Evolutionary conservation across 495 filamentous ascomycete species (phyloP), one percentile per base, ranked within the genome.

Genomic region (Glonium stellatum): DNA sequence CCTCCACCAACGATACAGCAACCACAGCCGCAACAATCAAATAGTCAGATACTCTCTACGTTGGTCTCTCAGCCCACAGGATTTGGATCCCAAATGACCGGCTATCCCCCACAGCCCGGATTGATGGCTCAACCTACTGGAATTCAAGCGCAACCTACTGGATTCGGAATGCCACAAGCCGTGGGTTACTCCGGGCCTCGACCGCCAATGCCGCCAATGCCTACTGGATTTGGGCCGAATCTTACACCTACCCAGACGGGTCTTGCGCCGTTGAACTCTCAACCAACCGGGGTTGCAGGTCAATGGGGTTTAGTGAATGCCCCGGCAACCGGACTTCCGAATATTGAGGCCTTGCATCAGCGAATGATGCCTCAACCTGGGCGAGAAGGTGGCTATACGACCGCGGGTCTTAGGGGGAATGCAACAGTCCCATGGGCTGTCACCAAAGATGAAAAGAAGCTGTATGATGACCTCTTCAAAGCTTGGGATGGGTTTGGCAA

Each of bases 231-330:
- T 71, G 81, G 80, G 52, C 82, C 78, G 1, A 75, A 66, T 62
- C 73, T 92, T 13, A 85, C 84, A 21, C 87, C 91, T 4, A 79
- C 79, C 22, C 84, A 79, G 70, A 85, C 77, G 55, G 83, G 76
- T 21, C 63, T 79, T 41, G 78, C 80, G 37, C 84, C 88, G 8
- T 69, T 98, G 59, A 90, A 89, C 60, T 87, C 90, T 25, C 95
- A 99, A 69, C 92, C 95, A n/a, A 99, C 95, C 5, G 95, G 95
- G 23, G 73, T 80, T n/a, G 92, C 95, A 1, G 95, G 95, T 3
- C 95, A 97, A 69, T 99, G 95, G 95, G 95, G 95, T 11, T 82
- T 97, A 57, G 92, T 97, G 39, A 99, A 99, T 74, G 86, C 91
- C 25, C 93, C 95, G 1, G 79, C 91, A 4, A 87, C 87, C 35